Base-by-base conservation (phyloP, 139 green algal species). In the Chlamydomonas applanata region DNA sequence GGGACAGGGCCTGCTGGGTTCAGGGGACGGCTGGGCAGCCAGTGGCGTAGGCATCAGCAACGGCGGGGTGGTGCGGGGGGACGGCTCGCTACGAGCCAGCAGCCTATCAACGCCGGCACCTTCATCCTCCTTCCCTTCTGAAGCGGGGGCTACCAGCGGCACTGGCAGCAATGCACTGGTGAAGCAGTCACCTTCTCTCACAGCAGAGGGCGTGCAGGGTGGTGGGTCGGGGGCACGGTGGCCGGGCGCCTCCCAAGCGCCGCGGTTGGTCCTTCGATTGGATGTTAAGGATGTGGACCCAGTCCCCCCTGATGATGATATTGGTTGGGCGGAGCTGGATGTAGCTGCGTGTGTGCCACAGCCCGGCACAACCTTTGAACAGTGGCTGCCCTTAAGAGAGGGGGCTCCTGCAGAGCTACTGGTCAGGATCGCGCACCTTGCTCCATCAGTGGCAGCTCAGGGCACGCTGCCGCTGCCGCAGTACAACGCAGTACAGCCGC, bases 221-320 rank as follows among this genome's bases (percentile, higher is more conserved):
- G n/a, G n/a, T n/a, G n/a, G n/a, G n/a, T n/a, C n/a, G n/a, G n/a
- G n/a, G n/a, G 11, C 20, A 4, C 59, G 7, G 20, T 35, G n/a
- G 20, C 59, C 4, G n/a, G 20, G 4, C 59, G n/a, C 20, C 59
- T 25, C 59, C 25, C 11, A n/a, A n/a, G n/a, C n/a, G 4, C 59
- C 11, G n/a, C 25, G 25, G 59, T 25, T 66, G 53, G 3, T 78
- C 46, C 65, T 79, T n/a, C 74, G 74, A 0, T 24, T 79, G 27
- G 61, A 79, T 52, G 53, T 79, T 11, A 69, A 63, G 40, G 74
- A 79, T 32, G 74, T 79, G 54, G 66, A 56, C 35, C 45, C 63
- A 3, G 54, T 79, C 19, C 74, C 74, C 22, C 74, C 74, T 1
- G 74, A 79, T 35, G 65, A 74, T 17, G 65, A 74, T 2, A 53